Base-by-base conservation (phyloP, 225 moss, liverwort and hornwort species). In the Asterella californica region DNA sequence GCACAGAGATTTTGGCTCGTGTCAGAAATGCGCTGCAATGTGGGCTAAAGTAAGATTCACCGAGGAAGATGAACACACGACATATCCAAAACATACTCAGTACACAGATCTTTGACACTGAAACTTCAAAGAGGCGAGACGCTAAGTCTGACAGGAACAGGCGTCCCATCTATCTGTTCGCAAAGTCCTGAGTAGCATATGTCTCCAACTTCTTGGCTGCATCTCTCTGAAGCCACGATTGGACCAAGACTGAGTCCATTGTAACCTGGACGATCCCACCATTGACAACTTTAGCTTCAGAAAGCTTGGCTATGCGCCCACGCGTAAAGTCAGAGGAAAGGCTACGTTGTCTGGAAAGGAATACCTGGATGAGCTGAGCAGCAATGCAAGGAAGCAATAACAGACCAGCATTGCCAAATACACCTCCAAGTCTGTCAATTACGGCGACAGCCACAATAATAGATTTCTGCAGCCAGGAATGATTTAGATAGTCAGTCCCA, bases 331-430 rank as follows among this genome's bases (percentile, higher is more conserved):
- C 25, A 25, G 17, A 17, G 18, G 38, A 45, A 8, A 45, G 27
- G 14, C 15, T 25, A 59, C 11, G n/a, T 1, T 4, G 30, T 54
- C 30, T 19, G 0, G 10, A 34, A 33, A 1, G 24, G 48, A 49
- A 10, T 5, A 94, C 96, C 96, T 96, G 96, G 61, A 76, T 82
- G 66, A 96, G 84, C 84, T 96, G 94, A 11, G 86, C 90, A 67
- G 91, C 94, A 76, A 96, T 90, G 54, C 94, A 94, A 21, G 96
- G 96, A 67, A 96, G 78, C 82, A 92, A 87, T 19, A 94, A 81
- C 76, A 96, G 83, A 78, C 93, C 93, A 75, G 90, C 86, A 80
- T 93, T 91, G 57, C 96, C 96, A 27, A 96, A 85, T 52, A 85
- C 86, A 70, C 94, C 94, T 81, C 91, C 84, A 69, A 96, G 83